These are phyloP conservation scores for Agaricus blazei DNA, from an alignment of 768 basidiomycete species.

Conservation along the genomic window DNA sequence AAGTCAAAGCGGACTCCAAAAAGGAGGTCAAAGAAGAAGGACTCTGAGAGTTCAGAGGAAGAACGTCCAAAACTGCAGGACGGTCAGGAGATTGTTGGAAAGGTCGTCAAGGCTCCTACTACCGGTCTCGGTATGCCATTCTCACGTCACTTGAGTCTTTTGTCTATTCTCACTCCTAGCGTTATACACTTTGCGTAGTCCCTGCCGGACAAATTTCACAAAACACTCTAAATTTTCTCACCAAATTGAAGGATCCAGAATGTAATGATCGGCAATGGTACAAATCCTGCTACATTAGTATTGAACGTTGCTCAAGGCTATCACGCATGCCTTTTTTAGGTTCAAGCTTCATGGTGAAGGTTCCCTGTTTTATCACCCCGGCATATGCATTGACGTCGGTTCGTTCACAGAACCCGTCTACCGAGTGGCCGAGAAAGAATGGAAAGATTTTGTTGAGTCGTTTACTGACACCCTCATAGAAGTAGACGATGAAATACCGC, in stretches of 20 bases:
- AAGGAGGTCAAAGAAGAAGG: constrained; percentile 12
- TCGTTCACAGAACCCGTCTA: constrained; percentile 62
- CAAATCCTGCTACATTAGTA: not conserved
- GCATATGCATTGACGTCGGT: not conserved
- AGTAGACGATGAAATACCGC: constrained; percentile 80
- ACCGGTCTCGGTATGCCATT: constrained; percentile 63
- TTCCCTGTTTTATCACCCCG: not conserved
- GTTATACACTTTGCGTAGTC: constrained; percentile 34
- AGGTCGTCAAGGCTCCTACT: constrained; percentile 75
- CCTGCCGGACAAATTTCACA: constrained; percentile 82
- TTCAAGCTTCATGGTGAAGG: constrained; percentile 72
- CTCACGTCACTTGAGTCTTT: not conserved
- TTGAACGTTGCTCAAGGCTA: not conserved
- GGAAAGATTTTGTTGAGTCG: constrained; percentile 75
- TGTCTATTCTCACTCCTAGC: not conserved
- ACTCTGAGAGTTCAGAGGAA: constrained; percentile 27
- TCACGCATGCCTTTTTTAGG: constrained; percentile 35
- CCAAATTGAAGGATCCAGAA: constrained; percentile 61
- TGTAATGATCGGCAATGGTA: constrained; percentile 86
- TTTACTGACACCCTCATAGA: constrained; percentile 65
- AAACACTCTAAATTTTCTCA: constrained; percentile 79
- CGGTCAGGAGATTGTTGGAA: constrained; percentile 68
- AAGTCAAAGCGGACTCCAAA: not conserved
- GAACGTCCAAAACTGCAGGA: constrained; percentile 47
- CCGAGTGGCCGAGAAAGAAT: constrained; percentile 81